Evolutionary conservation across 129 eudicot species (phyloP).

Genomic region (Daucus carota): DNA sequence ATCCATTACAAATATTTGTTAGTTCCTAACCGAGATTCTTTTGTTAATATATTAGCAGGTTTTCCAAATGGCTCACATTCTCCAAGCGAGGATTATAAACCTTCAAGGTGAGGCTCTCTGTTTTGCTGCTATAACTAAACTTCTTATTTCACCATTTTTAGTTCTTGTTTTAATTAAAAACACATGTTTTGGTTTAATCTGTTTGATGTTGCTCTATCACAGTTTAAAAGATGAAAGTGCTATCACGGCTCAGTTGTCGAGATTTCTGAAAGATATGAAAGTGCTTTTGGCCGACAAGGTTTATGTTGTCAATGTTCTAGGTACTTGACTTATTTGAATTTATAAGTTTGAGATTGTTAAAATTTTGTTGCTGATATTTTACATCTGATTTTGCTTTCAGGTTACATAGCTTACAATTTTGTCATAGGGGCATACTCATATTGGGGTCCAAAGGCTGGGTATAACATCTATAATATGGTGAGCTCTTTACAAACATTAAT

Average conservation of each 20-base stretch:
- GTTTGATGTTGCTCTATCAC: slow-evolving; percentile 10
- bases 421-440: slow-evolving; percentile 94
- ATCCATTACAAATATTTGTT: background rate
- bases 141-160: background rate
- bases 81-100: slow-evolving; percentile 19
- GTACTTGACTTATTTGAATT: slow-evolving; percentile 22
- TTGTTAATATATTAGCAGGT: slow-evolving; percentile 12
- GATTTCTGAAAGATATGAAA: slow-evolving; percentile 58
- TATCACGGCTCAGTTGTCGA: slow-evolving; percentile 23
- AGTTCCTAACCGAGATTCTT: background rate
- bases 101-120: slow-evolving; percentile 34
- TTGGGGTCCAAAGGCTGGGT: slow-evolving; percentile 99
- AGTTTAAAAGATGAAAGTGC: slow-evolving; percentile 30
- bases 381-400: slow-evolving; percentile 26
- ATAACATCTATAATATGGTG: slow-evolving; percentile 85
- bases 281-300: slow-evolving; percentile 60
- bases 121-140: background rate
- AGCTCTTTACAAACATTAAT: background rate
- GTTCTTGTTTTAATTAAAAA: background rate
- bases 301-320: slow-evolving; percentile 71
- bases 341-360: background rate
- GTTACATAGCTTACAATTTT: slow-evolving; percentile 82
- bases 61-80: slow-evolving; percentile 16
- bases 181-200: slow-evolving; percentile 6
- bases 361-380: background rate